Evolutionary conservation across 495 filamentous ascomycete genomes (phyloP).

Genomic region (Penicillium egyptiacum): DNA sequence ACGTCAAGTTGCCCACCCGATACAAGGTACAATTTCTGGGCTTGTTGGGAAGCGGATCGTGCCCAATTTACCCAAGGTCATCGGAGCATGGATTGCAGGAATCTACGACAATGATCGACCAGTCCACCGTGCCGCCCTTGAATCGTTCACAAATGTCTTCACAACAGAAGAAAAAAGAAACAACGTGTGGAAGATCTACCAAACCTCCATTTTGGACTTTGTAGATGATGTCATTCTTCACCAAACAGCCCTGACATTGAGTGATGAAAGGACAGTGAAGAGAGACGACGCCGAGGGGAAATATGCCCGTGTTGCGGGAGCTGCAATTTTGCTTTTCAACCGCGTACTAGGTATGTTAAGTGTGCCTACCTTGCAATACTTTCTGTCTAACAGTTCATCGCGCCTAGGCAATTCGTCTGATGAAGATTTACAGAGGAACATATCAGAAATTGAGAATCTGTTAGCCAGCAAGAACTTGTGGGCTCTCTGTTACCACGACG

Average conservation of each 20-base stretch:
- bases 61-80: constrained; percentile 69
- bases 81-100: constrained; percentile 86
- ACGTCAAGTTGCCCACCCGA: constrained; percentile 73
- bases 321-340: constrained; percentile 49
- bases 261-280: constrained; percentile 80
- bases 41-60: constrained; percentile 78
- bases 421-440: constrained; percentile 53
- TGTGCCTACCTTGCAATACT: background rate
- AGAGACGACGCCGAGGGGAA: constrained; percentile 82
- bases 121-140: constrained; percentile 68
- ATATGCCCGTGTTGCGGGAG: constrained; percentile 74
- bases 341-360: constrained; percentile 44
- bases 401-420: constrained; percentile 41
- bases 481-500: constrained; percentile 65
- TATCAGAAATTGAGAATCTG: constrained; percentile 51
- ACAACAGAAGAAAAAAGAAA: constrained; percentile 72
- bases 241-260: constrained; percentile 77
- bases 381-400: background rate
- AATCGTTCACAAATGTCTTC: constrained; percentile 72
- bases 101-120: constrained; percentile 79
- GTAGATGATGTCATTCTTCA: constrained; percentile 70
- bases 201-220: constrained; percentile 73
- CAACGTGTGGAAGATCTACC: constrained; percentile 74
- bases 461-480: constrained; percentile 69
- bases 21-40: constrained; percentile 71